Evolutionary conservation across 371 early-diverging fungal genomes (phyloP).

Genomic region (Haplosporangium sp.): DNA sequence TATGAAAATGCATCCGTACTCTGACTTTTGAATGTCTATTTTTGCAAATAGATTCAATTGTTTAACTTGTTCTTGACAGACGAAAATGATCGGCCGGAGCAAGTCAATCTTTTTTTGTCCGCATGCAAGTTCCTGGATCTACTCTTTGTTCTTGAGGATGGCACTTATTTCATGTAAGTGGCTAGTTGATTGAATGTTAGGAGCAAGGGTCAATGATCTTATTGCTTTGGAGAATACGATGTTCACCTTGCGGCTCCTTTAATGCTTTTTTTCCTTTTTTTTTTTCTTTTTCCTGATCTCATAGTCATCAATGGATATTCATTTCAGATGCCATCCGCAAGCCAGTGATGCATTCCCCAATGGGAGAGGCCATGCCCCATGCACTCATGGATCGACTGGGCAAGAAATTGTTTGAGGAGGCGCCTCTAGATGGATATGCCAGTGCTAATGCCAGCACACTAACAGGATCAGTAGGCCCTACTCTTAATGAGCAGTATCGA

Average conservation of each 20-base stretch:
- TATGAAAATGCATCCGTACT: too few relatives aligned
- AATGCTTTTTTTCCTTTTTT: neutral
- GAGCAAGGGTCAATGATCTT: too few relatives aligned
- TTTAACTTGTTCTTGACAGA: constrained; percentile 66
- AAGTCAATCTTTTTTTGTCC: constrained; percentile 80
- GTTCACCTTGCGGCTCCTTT: too few relatives aligned
- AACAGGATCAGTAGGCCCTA: too few relatives aligned
- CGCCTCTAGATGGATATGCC: constrained; percentile 46
- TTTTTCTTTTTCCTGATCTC: too few relatives aligned
- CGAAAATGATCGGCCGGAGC: constrained; percentile 69
- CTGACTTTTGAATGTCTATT: neutral
- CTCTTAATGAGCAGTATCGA: constrained; percentile 11
- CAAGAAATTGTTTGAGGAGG: constrained; percentile 62
- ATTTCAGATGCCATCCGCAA: constrained; percentile 83
- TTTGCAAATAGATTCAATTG: constrained; percentile 63
- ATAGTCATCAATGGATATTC: constrained; percentile 93
- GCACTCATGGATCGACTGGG: constrained; percentile 69
- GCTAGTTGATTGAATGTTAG: too few relatives aligned
- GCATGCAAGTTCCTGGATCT: constrained; percentile 92
- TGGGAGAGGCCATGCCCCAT: constrained; percentile 59
- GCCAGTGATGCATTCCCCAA: constrained; percentile 57
- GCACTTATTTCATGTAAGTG: constrained; percentile 86
- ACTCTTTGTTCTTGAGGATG: constrained; percentile 79
- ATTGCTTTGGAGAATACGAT: too few relatives aligned
- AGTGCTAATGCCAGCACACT: neutral